These are phyloP conservation scores for Lentinula guzmanii DNA, from an alignment of 768 basidiomycete species.

Conservation along the genomic window DNA sequence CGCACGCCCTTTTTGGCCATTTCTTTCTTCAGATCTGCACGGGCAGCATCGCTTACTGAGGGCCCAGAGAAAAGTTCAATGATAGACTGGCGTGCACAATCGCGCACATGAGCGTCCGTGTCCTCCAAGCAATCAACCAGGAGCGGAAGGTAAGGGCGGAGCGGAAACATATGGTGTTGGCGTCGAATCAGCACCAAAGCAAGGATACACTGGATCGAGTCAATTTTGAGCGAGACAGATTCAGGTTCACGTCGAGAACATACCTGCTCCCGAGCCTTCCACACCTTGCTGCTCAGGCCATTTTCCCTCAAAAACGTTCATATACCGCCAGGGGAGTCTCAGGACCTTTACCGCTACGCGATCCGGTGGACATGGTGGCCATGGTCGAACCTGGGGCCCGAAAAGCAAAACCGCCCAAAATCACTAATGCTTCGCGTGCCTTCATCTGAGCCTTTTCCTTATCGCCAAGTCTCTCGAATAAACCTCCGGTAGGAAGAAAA, in stretches of 20 bases:
- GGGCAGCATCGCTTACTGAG: conserved; percentile 77
- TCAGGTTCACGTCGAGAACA: neutral
- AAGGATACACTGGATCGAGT: conserved; percentile 44
- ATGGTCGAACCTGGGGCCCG: conserved; percentile 39
- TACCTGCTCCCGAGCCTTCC: conserved; percentile 85
- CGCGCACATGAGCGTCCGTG: conserved; percentile 83
- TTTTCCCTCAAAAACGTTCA: conserved; percentile 66
- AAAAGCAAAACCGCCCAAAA: conserved; percentile 69
- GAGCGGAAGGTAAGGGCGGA: conserved; percentile 70
- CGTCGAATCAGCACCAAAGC: conserved; percentile 71
- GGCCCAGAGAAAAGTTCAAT: conserved; percentile 83
- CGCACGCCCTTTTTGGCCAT: conserved; percentile 80
- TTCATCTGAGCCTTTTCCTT: conserved; percentile 67
- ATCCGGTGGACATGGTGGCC: conserved; percentile 36
- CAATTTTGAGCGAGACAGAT: neutral
- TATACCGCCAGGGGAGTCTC: conserved; percentile 68
- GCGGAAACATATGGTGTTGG: conserved; percentile 65
- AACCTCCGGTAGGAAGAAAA: conserved; percentile 69
- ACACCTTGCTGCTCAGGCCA: conserved; percentile 76
- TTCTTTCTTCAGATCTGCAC: conserved; percentile 91
- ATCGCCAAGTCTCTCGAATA: conserved; percentile 82
- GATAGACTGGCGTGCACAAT: conserved; percentile 74
- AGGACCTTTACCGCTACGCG: conserved; percentile 49
- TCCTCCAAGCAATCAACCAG: conserved; percentile 89
- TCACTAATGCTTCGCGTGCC: conserved; percentile 71